Percentiles rank a stretch among this genome's conserved stretches.
These are phyloP conservation scores for Carpinus fangiana DNA, from an alignment of 306 rosid genomes.

Conservation along the genomic window DNA sequence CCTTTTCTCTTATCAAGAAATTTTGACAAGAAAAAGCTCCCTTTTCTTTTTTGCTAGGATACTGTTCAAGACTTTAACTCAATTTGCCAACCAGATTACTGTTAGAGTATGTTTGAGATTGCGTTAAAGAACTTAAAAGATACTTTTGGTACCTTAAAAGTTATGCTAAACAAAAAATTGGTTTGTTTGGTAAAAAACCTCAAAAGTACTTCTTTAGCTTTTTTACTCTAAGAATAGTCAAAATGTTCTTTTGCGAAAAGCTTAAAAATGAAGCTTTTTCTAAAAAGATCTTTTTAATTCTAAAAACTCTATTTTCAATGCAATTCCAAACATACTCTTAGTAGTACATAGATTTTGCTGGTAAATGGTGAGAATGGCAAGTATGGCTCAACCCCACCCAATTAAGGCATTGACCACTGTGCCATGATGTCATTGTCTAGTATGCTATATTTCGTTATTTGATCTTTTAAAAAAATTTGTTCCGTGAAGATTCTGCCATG, in stretches of 20 bases:
- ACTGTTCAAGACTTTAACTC: neutral
- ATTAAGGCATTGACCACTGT: neutral
- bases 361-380: neutral
- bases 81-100: no score
- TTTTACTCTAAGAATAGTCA: no score
- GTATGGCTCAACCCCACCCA: neutral
- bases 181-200: no score
- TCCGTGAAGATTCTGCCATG: neutral
- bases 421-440: slow-evolving; percentile 1
- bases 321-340: neutral
- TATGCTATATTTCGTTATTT: neutral
- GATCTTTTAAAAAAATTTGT: neutral
- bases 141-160: no score
- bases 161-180: no score
- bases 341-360: neutral
- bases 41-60: neutral
- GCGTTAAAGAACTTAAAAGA: no score
- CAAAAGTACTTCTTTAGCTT: no score
- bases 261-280: no score
- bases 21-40: neutral
- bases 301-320: neutral
- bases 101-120: no score
- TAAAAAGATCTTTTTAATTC: no score
- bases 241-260: no score
- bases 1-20: neutral